phyloP scores from a whole-genome alignment of 75 land plant species.

The Selaginella moellendorffii region DNA sequence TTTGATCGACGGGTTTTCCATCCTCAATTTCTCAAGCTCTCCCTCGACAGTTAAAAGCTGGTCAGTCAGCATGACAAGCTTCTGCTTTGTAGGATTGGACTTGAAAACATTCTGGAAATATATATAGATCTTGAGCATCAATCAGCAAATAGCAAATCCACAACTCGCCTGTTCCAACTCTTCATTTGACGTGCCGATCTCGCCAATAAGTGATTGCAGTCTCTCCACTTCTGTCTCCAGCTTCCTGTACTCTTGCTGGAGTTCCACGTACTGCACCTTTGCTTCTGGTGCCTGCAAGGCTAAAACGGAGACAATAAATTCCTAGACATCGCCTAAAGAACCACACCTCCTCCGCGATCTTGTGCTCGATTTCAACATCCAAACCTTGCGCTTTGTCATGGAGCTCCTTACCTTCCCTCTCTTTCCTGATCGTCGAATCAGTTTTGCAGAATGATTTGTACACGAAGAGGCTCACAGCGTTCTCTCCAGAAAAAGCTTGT shows the following conservation, averaged over 20 bases:
- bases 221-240: conserved; percentile 15
- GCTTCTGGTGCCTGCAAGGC: conserved; percentile 14
- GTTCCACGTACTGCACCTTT: conserved; percentile 11
- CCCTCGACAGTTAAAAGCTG: conserved; percentile 16
- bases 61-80: conserved; percentile 6
- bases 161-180: conserved; percentile 13
- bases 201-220: conserved; percentile 5
- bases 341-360: background rate
- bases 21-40: conserved; percentile 8
- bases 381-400: conserved; percentile 6
- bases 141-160: background rate
- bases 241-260: conserved; percentile 5
- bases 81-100: conserved; percentile 12
- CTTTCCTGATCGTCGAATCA: background rate
- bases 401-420: background rate
- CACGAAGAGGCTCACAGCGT: background rate
- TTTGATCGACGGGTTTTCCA: conserved; percentile 7
- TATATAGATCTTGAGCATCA: background rate
- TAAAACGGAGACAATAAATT: background rate
- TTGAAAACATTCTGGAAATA: background rate
- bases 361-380: conserved; percentile 13
- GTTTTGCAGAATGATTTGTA: background rate
- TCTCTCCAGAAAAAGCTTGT: background rate
- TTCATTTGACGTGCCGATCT: background rate
- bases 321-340: background rate